A percentile compares a stretch with the other conserved stretches of the same genome.
phyloP scores from a whole-genome alignment of 306 rosid species.

The Notholithocarpus densiflorus region DNA sequence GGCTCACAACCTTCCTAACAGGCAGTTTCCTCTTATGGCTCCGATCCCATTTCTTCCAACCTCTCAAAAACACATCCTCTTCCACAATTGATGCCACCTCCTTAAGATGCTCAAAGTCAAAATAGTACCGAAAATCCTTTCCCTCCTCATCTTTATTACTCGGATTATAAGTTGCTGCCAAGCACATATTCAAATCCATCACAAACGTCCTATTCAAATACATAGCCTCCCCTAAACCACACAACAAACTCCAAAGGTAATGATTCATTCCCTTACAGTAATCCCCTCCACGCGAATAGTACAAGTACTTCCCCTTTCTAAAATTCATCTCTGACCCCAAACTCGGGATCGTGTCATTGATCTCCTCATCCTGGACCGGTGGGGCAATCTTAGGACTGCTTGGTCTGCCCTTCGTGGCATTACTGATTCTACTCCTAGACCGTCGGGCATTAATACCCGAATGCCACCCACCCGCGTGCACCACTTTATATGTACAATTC shows the following conservation, averaged over 20 bases:
- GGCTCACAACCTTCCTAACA: conserved; percentile 63
- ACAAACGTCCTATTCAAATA: conserved; percentile 90
- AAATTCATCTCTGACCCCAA: conserved; percentile 74
- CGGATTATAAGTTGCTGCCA: conserved; percentile 65
- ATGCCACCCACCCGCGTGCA: conserved; percentile 81
- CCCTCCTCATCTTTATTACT: conserved; percentile 81
- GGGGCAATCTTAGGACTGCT: conserved; percentile 7
- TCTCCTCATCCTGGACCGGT: conserved; percentile 61
- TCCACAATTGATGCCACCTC: conserved; percentile 80
- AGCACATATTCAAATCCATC: conserved; percentile 87
- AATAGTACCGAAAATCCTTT: conserved; percentile 90
- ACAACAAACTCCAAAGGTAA: conserved; percentile 91
- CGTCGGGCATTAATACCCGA: conserved; percentile 84
- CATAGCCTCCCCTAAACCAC: conserved; percentile 97
- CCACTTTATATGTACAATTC: conserved; percentile 67
- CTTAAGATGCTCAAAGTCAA: conserved; percentile 97
- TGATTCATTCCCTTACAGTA: conserved; percentile 99
- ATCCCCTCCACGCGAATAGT: conserved; percentile 94
- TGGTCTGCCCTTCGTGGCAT: conserved; percentile 15
- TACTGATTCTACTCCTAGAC: conserved; percentile 17
- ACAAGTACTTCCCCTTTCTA: conserved; percentile 86
- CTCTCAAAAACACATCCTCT: conserved; percentile 77
- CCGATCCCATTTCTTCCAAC: conserved; percentile 89
- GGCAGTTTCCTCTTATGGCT: conserved; percentile 67
- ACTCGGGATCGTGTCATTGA: conserved; percentile 83